Evolutionary conservation across 2,329 filamentous ascomycete species (phyloP).

Genomic region (Orbilia brochopaga): DNA sequence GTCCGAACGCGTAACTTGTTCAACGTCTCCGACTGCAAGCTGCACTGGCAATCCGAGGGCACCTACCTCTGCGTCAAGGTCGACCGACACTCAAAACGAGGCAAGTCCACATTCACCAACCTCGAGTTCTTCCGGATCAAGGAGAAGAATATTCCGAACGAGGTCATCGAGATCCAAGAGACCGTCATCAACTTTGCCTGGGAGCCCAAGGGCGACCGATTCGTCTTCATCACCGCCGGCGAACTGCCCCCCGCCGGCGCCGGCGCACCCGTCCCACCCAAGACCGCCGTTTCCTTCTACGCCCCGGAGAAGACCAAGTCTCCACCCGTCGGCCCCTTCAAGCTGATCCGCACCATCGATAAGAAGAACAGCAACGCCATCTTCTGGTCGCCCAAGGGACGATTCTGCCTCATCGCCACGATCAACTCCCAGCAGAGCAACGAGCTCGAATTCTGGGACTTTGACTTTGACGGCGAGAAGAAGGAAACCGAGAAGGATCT

Average conservation of each 20-base stretch:
- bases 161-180: slow-evolving; percentile 98
- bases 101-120: slow-evolving; percentile 91
- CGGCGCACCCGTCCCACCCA: slow-evolving; percentile 78
- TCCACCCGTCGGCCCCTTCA: slow-evolving; percentile 83
- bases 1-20: slow-evolving; percentile 95
- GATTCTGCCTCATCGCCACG: slow-evolving; percentile 92
- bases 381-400: slow-evolving; percentile 96
- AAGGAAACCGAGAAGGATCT: slow-evolving; percentile 76
- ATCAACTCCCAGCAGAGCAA: slow-evolving; percentile 91
- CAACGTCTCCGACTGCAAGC: slow-evolving; percentile 95
- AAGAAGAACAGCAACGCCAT: slow-evolving; percentile 99
- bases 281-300: slow-evolving; percentile 95
- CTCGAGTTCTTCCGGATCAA: slow-evolving; percentile 96
- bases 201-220: slow-evolving; percentile 97
- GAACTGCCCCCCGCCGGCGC: slow-evolving; percentile 69
- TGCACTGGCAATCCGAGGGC: slow-evolving; percentile 97
- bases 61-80: slow-evolving; percentile 98
- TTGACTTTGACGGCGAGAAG: slow-evolving; percentile 92
- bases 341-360: slow-evolving; percentile 89
- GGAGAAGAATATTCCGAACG: slow-evolving; percentile 97
- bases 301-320: slow-evolving; percentile 94
- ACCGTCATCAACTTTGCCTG: slow-evolving; percentile 99
- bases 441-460: slow-evolving; percentile 95
- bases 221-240: slow-evolving; percentile 93
- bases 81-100: slow-evolving; percentile 93